These are phyloP conservation scores for Tolypocladium nubicola DNA, from an alignment of 2,329 filamentous ascomycete species.

Conservation along the genomic window DNA sequence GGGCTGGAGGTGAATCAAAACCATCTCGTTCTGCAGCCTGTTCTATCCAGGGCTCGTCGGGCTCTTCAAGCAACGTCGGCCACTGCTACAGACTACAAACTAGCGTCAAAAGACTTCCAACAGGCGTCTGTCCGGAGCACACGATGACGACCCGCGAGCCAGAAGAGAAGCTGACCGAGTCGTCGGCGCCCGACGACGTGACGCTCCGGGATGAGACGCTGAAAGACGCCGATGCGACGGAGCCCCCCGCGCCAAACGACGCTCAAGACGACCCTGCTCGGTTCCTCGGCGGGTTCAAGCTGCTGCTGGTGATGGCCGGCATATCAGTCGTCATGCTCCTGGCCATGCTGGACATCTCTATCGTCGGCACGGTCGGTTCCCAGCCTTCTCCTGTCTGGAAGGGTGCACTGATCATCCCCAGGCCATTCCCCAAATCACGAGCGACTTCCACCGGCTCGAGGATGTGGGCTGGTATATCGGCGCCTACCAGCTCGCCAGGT, in stretches of 20 bases:
- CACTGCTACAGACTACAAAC: background rate
- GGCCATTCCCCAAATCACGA: background rate
- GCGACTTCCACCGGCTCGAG: background rate
- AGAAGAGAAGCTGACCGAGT: background rate
- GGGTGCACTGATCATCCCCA: background rate
- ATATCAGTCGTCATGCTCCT: background rate
- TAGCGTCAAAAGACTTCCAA: too few relatives aligned
- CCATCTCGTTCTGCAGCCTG: background rate
- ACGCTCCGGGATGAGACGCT: background rate
- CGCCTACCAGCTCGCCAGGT: background rate
- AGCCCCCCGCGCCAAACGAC: background rate
- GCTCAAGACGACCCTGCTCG: background rate
- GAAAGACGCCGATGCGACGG: background rate
- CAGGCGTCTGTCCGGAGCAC: background rate
- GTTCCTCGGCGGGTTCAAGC: background rate
- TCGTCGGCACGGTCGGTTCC: background rate
- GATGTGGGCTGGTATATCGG: background rate
- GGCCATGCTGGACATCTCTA: background rate
- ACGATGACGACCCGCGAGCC: background rate
- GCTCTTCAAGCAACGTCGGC: background rate
- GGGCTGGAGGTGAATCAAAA: background rate
- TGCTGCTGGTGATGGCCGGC: background rate
- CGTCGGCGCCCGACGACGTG: background rate
- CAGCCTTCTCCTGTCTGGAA: background rate
- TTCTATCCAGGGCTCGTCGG: background rate